phyloP scores from a whole-genome alignment of 2,329 filamentous ascomycete species.

The Calonectria pteridis region DNA sequence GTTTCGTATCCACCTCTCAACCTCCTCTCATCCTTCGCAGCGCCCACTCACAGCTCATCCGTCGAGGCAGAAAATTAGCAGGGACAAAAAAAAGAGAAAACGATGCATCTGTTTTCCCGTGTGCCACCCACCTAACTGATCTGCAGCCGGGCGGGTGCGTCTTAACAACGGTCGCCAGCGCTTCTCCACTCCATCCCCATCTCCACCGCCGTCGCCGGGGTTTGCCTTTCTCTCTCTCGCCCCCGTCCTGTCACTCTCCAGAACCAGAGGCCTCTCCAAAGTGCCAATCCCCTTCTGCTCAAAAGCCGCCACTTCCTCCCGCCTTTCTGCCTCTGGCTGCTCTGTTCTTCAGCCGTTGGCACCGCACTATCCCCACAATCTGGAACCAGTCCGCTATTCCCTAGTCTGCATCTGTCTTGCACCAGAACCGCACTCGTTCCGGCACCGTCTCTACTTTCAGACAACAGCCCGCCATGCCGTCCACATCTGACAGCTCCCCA shows the following conservation, averaged over 20 bases:
- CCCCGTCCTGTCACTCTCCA: slow-evolving; percentile 22
- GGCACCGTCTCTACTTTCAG: background rate
- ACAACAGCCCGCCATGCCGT: background rate
- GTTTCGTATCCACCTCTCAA: slow-evolving; percentile 26
- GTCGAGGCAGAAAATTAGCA: slow-evolving; percentile 20
- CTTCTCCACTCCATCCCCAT: slow-evolving; percentile 39
- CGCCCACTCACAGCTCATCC: slow-evolving; percentile 27
- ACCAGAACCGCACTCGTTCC: background rate
- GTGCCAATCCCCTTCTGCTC: slow-evolving; percentile 6
- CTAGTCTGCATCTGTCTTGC: background rate
- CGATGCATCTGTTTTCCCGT: slow-evolving; percentile 37
- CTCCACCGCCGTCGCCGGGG: slow-evolving; percentile 26
- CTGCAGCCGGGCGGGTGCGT: slow-evolving; percentile 40
- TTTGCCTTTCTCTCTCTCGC: slow-evolving; percentile 25
- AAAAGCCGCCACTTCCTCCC: background rate
- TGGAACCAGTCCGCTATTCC: background rate
- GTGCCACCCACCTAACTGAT: slow-evolving; percentile 42
- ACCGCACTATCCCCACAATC: background rate
- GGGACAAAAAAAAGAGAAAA: slow-evolving; percentile 29
- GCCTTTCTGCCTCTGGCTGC: background rate
- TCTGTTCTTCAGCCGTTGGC: background rate
- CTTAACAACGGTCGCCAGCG: slow-evolving; percentile 35
- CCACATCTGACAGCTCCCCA: slow-evolving; percentile 28
- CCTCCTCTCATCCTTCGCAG: slow-evolving; percentile 17
- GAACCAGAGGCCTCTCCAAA: slow-evolving; percentile 10